These are phyloP conservation scores for Chrysosphaeria jannelii DNA, from an alignment of 2,329 filamentous ascomycete species.

Conservation along the genomic window DNA sequence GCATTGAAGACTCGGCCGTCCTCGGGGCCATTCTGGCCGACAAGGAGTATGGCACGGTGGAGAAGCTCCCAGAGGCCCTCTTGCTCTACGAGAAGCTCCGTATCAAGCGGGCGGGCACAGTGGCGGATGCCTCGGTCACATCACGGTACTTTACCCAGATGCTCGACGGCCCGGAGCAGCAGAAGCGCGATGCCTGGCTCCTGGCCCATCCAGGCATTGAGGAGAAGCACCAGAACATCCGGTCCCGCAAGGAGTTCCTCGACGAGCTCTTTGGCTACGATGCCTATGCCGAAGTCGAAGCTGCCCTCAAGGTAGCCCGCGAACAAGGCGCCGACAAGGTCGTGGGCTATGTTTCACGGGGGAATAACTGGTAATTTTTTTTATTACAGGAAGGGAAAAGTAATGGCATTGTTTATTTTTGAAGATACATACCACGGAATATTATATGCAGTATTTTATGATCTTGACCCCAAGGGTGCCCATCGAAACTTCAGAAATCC, in stretches of 20 bases:
- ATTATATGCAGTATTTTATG: too few relatives aligned
- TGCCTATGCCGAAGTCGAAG: conserved; percentile 1
- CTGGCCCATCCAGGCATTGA: conserved; percentile 3
- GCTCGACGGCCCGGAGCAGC: conserved; percentile 2
- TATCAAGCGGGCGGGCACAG: conserved; percentile 2
- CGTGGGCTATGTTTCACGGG: neutral
- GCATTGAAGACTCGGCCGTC: conserved; percentile 34
- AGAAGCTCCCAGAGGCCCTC: conserved; percentile 1
- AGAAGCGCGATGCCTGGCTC: conserved; percentile 3
- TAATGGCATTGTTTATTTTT: too few relatives aligned
- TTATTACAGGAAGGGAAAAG: too few relatives aligned
- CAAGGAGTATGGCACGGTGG: conserved; percentile 1
- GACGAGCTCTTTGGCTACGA: conserved; percentile 4
- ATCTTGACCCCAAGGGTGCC: too few relatives aligned
- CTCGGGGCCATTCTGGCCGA: conserved; percentile 20
- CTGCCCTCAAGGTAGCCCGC: conserved; percentile 1
- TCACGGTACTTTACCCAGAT: conserved; percentile 3
- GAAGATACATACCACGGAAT: too few relatives aligned
- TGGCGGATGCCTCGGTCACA: conserved; percentile 2
- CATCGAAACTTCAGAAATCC: too few relatives aligned
- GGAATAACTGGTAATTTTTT: too few relatives aligned
- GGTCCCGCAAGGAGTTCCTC: conserved; percentile 3
- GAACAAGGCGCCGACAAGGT: neutral
- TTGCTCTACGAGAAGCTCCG: conserved; percentile 2
- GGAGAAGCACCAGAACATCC: conserved; percentile 3